phyloP scores from a whole-genome alignment of 1,284 basidiomycete species.

The Xerocomus minutiporus region DNA sequence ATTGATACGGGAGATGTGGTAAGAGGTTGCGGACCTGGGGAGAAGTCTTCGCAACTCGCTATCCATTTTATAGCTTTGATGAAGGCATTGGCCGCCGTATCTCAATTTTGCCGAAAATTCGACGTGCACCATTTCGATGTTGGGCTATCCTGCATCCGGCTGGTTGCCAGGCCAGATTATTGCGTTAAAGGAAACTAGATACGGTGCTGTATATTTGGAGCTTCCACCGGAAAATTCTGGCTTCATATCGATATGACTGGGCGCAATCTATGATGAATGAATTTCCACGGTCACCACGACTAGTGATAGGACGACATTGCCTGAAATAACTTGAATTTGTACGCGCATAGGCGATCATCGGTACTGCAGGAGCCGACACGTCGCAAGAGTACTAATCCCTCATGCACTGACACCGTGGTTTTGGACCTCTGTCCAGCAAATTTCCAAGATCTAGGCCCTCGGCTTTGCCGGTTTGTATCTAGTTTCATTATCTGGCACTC shows the following conservation, averaged over 20 bases:
- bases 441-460: neutral
- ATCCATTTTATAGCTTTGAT: neutral
- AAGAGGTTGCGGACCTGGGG: neutral
- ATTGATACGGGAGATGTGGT: neutral
- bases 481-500: neutral
- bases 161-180: neutral
- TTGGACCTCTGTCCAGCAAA: neutral
- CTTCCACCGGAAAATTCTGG: neutral
- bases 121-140: neutral
- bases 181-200: neutral
- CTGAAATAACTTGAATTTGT: neutral
- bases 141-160: neutral
- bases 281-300: neutral
- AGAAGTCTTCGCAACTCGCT: neutral
- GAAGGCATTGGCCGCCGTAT: neutral
- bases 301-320: no score
- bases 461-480: neutral
- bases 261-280: neutral
- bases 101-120: neutral
- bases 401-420: neutral
- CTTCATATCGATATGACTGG: neutral
- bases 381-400: neutral
- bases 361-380: neutral
- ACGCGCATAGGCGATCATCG: neutral
- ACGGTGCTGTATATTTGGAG: neutral